A percentile compares a stretch with the other conserved stretches of the same genome.
Conservation (phyloP, 805 yeast genomes). For the Candida sakaeoensis region DNA sequence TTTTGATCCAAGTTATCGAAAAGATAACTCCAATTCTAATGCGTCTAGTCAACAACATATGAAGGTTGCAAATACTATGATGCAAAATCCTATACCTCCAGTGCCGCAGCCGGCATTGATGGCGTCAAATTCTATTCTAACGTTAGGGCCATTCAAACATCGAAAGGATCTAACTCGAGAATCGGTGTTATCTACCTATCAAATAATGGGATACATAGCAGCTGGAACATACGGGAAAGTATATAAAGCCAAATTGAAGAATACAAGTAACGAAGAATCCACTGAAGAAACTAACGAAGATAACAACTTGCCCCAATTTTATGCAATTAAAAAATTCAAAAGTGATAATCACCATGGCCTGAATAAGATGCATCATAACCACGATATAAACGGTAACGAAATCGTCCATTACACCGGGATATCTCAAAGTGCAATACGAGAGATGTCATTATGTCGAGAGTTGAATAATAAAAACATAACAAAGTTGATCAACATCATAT, state of each 20-base stretch:
- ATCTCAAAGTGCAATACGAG: constrained; percentile 93
- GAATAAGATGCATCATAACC: constrained; percentile 28
- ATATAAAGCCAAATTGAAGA: constrained; percentile 71
- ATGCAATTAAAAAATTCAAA: constrained; percentile 93
- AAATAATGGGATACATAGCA: constrained; percentile 90
- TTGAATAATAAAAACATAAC: constrained; percentile 77
- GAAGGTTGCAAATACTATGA: constrained; percentile 1
- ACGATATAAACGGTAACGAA: constrained; percentile 50
- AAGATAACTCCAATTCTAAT: constrained; percentile 2
- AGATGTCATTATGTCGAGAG: constrained; percentile 92
- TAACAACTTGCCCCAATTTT: constrained; percentile 31
- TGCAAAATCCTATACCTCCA: constrained; percentile 16
- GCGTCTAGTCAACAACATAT: constrained; percentile 2
- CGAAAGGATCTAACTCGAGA: constrained; percentile 60
- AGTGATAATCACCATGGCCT: constrained; percentile 54
- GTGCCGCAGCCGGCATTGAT: constrained; percentile 34
- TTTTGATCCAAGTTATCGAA: constrained; percentile 6
- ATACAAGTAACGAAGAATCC: constrained; percentile 9
- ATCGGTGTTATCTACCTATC: constrained; percentile 80
- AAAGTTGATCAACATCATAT: constrained; percentile 71
- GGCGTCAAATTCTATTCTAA: constrained; percentile 38
- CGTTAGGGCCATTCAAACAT: constrained; percentile 43
- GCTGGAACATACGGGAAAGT: constrained; percentile 98
- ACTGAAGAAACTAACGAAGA: constrained; percentile 12
- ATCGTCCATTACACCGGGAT: constrained; percentile 88